Evolutionary conservation across 2,329 filamentous ascomycete species (phyloP).

Genomic region (Aquanectria penicillioides): DNA sequence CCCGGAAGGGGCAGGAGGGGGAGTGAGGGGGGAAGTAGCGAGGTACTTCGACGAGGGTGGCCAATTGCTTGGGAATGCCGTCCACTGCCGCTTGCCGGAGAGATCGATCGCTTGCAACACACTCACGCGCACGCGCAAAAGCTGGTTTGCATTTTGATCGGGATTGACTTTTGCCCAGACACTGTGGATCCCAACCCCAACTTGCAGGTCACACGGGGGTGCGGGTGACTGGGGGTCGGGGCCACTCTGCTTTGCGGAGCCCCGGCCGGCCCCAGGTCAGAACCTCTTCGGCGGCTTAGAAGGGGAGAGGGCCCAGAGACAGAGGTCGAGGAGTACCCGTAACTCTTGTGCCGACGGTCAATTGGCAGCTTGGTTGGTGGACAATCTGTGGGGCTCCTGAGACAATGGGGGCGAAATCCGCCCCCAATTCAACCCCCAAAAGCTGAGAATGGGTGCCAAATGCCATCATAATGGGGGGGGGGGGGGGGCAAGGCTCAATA

Average conservation of each 20-base stretch:
- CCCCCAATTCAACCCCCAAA: slow-evolving; percentile 39
- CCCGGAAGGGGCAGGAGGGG: slow-evolving; percentile 35
- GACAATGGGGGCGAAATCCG: slow-evolving; percentile 29
- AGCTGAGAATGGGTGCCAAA: slow-evolving; percentile 20
- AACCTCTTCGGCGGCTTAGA: no score
- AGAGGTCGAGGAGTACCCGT: background rate
- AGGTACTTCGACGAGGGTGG: slow-evolving; percentile 8
- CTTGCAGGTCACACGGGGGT: slow-evolving; percentile 41
- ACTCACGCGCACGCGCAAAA: slow-evolving; percentile 20
- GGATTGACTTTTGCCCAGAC: slow-evolving; percentile 27
- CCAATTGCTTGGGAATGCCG: slow-evolving; percentile 11
- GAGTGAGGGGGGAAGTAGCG: slow-evolving; percentile 18
- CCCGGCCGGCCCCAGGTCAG: slow-evolving; percentile 34
- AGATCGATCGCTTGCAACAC: slow-evolving; percentile 32
- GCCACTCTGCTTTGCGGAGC: slow-evolving; percentile 35
- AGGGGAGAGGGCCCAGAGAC: background rate
- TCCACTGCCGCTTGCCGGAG: slow-evolving; percentile 26
- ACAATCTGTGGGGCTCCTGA: slow-evolving; percentile 32
- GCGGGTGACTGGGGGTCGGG: slow-evolving; percentile 4
- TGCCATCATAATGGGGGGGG: slow-evolving; percentile 28
- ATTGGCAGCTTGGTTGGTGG: slow-evolving; percentile 33
- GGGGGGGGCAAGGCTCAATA: slow-evolving; percentile 17
- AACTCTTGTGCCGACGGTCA: slow-evolving; percentile 16
- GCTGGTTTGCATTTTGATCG: slow-evolving; percentile 34
- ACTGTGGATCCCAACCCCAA: slow-evolving; percentile 39